These are phyloP conservation scores for Ogataea nonfermentans DNA, from an alignment of 805 yeast species.

Conservation along the genomic window DNA sequence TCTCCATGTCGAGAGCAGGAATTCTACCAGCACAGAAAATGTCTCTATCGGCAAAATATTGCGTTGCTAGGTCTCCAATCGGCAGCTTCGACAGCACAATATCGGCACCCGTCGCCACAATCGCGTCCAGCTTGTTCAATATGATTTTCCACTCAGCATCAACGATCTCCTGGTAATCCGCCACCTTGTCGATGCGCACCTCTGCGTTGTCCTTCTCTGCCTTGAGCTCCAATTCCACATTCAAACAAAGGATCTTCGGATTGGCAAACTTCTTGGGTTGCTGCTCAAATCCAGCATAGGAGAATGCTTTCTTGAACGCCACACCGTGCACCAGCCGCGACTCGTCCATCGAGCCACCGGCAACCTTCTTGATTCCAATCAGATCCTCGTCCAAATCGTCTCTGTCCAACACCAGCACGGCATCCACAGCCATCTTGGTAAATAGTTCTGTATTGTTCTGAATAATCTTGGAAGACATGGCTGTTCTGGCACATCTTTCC, in stretches of 20 bases:
- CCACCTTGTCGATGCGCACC: conserved; percentile 90
- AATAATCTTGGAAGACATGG: conserved; percentile 94
- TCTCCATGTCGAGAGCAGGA: conserved; percentile 80
- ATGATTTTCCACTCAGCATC: conserved; percentile 99
- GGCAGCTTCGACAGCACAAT: conserved; percentile 93
- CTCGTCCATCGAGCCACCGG: conserved; percentile 97
- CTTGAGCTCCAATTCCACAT: conserved; percentile 92
- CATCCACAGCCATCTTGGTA: conserved; percentile 95
- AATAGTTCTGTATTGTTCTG: conserved; percentile 84
- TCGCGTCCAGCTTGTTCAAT: conserved; percentile 77
- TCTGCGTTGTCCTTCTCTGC: conserved; percentile 99
- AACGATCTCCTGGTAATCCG: conserved; percentile 91
- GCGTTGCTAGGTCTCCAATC: conserved; percentile 98
- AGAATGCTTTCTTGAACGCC: conserved; percentile 94
- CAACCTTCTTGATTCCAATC: conserved; percentile 91
- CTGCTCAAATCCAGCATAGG: conserved; percentile 98
- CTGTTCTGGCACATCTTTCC: conserved; percentile 93
- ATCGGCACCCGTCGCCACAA: conserved; percentile 82
- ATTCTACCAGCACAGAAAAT: conserved; percentile 98
- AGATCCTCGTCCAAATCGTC: conserved; percentile 82
- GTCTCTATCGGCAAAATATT: conserved; percentile 92
- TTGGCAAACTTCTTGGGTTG: conserved; percentile 83
- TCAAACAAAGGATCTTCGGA: conserved; percentile 81
- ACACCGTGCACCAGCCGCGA: conserved; percentile 88
- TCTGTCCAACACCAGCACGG: conserved; percentile 84